Evolutionary conservation across 352 stramenopile genomes (phyloP).

Genomic region (Peronospora belbahrii): DNA sequence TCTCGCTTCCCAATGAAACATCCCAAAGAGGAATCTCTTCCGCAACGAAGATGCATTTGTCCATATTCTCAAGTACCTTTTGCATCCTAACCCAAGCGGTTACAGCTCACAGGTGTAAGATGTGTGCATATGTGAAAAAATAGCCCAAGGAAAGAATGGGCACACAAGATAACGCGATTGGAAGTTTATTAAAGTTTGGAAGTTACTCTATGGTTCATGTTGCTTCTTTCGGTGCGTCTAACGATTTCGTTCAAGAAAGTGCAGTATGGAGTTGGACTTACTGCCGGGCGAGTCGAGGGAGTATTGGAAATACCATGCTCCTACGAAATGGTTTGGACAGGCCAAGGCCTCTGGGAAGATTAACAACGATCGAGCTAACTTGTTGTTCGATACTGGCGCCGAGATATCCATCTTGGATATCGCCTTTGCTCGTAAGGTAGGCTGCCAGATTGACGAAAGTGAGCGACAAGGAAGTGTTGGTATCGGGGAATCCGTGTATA

Average conservation of each 20-base stretch:
- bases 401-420: constrained; percentile 16
- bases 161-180: too few relatives aligned
- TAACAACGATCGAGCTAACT: constrained; percentile 8
- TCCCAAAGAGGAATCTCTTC: too few relatives aligned
- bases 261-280: background rate
- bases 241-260: background rate
- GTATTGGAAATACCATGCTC: background rate
- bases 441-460: constrained; percentile 2
- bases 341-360: constrained; percentile 2
- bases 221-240: background rate
- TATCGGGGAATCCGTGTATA: background rate
- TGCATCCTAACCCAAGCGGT: too few relatives aligned
- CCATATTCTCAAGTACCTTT: too few relatives aligned
- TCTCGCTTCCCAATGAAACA: too few relatives aligned
- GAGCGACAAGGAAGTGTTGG: background rate
- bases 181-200: too few relatives aligned
- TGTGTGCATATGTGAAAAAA: too few relatives aligned
- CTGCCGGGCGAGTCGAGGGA: background rate
- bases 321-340: background rate
- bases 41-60: too few relatives aligned
- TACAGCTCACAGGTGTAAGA: too few relatives aligned
- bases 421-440: constrained; percentile 17
- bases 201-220: too few relatives aligned
- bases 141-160: too few relatives aligned
- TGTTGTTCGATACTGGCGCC: constrained; percentile 23